Conservation (phyloP, 108 stramenopile species). For the Skeletonema grethae region DNA sequence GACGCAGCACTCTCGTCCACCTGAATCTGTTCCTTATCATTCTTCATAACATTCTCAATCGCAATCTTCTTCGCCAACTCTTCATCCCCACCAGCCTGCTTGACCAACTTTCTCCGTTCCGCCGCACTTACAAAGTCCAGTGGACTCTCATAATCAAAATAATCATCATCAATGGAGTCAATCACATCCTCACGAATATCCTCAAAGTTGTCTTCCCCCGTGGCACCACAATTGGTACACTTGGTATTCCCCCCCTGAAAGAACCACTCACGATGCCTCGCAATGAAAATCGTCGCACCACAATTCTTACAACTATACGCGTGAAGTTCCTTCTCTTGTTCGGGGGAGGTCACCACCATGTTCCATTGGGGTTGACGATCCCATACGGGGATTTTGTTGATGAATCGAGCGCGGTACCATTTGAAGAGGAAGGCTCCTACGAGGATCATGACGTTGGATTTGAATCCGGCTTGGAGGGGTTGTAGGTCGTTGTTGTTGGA, state of each 20-base stretch:
- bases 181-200: slow-evolving; percentile 79
- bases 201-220: slow-evolving; percentile 79
- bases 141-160: slow-evolving; percentile 84
- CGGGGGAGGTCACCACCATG: slow-evolving; percentile 82
- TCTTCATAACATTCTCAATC: slow-evolving; percentile 49
- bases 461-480: slow-evolving; percentile 47
- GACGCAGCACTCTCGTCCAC: slow-evolving; percentile 2
- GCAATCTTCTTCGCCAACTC: slow-evolving; percentile 74
- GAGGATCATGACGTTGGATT: slow-evolving; percentile 48
- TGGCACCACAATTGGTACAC: slow-evolving; percentile 84
- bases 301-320: slow-evolving; percentile 83
- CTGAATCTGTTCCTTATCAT: slow-evolving; percentile 40
- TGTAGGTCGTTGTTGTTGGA: slow-evolving; percentile 10
- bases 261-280: slow-evolving; percentile 83
- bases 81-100: slow-evolving; percentile 77
- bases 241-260: slow-evolving; percentile 79
- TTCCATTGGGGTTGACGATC: slow-evolving; percentile 91
- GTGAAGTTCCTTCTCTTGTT: slow-evolving; percentile 85
- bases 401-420: slow-evolving; percentile 85
- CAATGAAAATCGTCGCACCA: slow-evolving; percentile 85
- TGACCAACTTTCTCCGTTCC: slow-evolving; percentile 70
- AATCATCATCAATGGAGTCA: slow-evolving; percentile 79
- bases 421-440: slow-evolving; percentile 72
- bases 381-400: slow-evolving; percentile 86
- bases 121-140: slow-evolving; percentile 81